Evolutionary conservation across 139 green algal species (phyloP).

Genomic region (Picochlorum sp.): DNA sequence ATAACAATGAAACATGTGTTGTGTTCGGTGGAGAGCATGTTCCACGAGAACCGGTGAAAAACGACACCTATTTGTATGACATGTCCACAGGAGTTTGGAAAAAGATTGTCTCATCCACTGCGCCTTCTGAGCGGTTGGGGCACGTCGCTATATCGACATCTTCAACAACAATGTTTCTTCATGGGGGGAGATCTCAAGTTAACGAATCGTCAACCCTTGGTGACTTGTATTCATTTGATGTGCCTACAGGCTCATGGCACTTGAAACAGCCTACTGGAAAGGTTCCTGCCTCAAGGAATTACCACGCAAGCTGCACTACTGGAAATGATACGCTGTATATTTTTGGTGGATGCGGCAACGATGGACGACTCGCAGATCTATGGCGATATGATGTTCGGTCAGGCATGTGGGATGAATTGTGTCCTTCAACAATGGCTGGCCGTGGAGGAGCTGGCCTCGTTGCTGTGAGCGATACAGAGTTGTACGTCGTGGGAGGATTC

Average conservation of each 20-base stretch:
- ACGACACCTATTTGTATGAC: conserved; percentile 4
- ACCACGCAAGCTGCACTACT: background rate
- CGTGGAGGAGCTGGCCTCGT: conserved; percentile 11
- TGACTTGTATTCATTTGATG: conserved; percentile 11
- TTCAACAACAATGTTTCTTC: background rate
- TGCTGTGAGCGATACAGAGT: background rate
- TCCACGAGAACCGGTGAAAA: conserved; percentile 2
- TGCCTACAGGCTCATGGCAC: background rate
- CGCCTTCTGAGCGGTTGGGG: background rate
- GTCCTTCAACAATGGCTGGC: background rate
- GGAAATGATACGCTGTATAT: background rate
- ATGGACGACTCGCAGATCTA: conserved; percentile 5
- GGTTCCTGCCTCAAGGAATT: conserved; percentile 1
- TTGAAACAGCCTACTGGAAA: background rate
- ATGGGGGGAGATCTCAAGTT: conserved; percentile 9
- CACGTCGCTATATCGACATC: background rate
- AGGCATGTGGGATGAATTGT: conserved; percentile 4
- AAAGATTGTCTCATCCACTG: background rate
- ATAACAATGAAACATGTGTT: conserved; percentile 4
- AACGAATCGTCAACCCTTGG: conserved; percentile 2
- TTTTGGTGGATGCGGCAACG: conserved; percentile 13
- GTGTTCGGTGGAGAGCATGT: conserved; percentile 14
- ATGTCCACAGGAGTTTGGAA: background rate
- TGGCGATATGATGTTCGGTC: conserved; percentile 8
- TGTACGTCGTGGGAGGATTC: conserved; percentile 11